Conservation (phyloP, 2,329 filamentous ascomycete species). For the Diaporthe helianthi region DNA sequence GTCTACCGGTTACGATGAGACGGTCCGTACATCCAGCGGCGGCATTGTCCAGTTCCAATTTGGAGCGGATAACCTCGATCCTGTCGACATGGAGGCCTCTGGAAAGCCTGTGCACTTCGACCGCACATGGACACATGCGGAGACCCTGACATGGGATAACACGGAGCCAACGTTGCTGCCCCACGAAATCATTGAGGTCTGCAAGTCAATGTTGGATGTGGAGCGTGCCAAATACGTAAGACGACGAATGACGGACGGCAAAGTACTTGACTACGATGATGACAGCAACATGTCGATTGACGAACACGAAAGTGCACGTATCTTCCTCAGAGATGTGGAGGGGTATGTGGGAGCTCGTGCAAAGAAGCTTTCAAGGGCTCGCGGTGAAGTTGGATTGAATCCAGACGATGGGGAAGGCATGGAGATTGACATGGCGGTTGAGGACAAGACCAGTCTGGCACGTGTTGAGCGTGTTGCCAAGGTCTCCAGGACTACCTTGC, state of each 20-base stretch:
- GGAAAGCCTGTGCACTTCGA: conserved; percentile 92
- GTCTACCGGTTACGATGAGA: conserved; percentile 92
- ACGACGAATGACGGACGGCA: conserved; percentile 66
- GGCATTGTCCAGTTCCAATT: conserved; percentile 97
- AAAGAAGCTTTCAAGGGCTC: conserved; percentile 63
- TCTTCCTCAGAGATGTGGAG: conserved; percentile 81
- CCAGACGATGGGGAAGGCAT: conserved; percentile 41
- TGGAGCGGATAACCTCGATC: conserved; percentile 93
- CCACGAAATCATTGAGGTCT: conserved; percentile 73
- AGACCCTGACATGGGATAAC: conserved; percentile 81
- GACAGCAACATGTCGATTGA: conserved; percentile 73
- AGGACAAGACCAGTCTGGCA: conserved; percentile 44
- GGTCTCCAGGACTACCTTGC: conserved; percentile 76
- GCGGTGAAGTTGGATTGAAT: conserved; percentile 59
- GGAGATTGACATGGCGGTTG: conserved; percentile 39
- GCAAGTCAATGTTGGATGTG: conserved; percentile 69
- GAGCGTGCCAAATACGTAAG: conserved; percentile 71
- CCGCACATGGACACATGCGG: conserved; percentile 84
- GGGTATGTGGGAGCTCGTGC: conserved; percentile 72
- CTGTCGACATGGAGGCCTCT: conserved; percentile 95
- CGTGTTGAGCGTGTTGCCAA: conserved; percentile 79
- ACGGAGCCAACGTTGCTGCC: conserved; percentile 76
- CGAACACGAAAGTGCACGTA: conserved; percentile 81
- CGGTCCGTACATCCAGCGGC: conserved; percentile 87
- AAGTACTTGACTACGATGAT: conserved; percentile 73